Evolutionary conservation across 441 rosid genomes (phyloP).

Genomic region (Aquilaria agallochum): DNA sequence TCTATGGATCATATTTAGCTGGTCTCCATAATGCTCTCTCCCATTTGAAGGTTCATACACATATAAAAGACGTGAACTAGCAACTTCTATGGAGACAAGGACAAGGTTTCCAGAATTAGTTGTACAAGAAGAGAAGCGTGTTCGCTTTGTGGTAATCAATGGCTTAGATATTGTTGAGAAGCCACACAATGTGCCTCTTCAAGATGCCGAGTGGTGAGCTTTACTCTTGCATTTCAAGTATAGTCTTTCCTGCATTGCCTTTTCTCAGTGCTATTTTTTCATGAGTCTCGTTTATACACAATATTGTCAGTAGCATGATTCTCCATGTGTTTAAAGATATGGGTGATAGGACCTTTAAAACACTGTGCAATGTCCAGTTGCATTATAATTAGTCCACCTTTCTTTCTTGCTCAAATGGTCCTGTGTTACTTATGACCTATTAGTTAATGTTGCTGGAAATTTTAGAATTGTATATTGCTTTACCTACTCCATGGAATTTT

Average conservation of each 20-base stretch:
- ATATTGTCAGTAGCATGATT: background rate
- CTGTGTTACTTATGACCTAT: background rate
- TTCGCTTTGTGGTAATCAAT: constrained; percentile 92
- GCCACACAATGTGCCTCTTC: constrained; percentile 51
- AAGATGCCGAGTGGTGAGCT: constrained; percentile 86
- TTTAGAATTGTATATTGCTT: background rate
- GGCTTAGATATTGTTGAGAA: constrained; percentile 91
- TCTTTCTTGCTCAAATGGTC: background rate
- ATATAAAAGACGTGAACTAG: constrained; percentile 91
- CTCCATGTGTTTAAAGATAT: background rate
- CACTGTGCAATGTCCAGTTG: background rate
- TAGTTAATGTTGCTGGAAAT: background rate
- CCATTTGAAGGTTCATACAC: constrained; percentile 46
- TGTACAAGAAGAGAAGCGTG: constrained; percentile 91
- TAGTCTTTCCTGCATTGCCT: background rate
- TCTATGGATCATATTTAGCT: background rate
- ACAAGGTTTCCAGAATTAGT: constrained; percentile 92
- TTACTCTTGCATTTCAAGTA: constrained; percentile 3
- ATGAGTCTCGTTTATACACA: background rate
- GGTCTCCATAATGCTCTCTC: constrained; percentile 1
- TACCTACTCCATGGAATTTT: background rate
- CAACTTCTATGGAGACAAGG: constrained; percentile 90
- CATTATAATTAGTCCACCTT: background rate
- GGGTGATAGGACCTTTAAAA: background rate
- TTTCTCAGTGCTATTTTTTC: background rate